Evolutionary conservation across 169 alveolate genomes (phyloP).

Genomic region (Plasmodium coatneyi): DNA sequence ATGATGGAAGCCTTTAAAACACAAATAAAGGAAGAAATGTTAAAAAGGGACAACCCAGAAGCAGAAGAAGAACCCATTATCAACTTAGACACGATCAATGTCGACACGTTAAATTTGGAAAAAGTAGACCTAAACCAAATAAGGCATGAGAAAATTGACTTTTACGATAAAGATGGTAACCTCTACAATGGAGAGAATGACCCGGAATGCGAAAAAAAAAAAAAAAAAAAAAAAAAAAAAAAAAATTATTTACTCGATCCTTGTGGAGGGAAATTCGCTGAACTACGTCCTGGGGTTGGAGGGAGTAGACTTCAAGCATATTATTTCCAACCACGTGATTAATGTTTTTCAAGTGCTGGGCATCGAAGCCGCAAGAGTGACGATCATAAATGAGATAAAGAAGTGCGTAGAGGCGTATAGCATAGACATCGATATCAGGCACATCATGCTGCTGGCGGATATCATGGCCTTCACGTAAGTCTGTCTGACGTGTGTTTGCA

Average conservation of each 20-base stretch:
- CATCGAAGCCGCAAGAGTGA: constrained; percentile 97
- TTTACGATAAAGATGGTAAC: constrained; percentile 16
- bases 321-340: constrained; percentile 94
- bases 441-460: constrained; percentile 97
- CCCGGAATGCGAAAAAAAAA: constrained; percentile 1
- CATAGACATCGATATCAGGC: constrained; percentile 95
- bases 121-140: constrained; percentile 8
- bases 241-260: constrained; percentile 85
- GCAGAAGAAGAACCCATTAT: neutral
- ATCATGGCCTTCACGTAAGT: constrained; percentile 96
- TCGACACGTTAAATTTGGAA: constrained; percentile 31
- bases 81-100: neutral
- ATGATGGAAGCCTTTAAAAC: neutral
- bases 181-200: constrained; percentile 69
- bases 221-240: constrained; percentile 80
- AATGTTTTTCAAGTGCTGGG: constrained; percentile 95
- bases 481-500: neutral
- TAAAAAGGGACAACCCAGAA: neutral
- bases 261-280: constrained; percentile 95
- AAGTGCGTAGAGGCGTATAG: constrained; percentile 95
- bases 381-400: constrained; percentile 94
- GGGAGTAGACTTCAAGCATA: constrained; percentile 92
- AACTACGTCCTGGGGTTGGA: constrained; percentile 93
- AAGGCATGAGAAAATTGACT: constrained; percentile 38
- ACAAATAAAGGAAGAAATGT: neutral